Conservation (phyloP, 257 asterid genomes). For the Handroanthus guayacan region DNA sequence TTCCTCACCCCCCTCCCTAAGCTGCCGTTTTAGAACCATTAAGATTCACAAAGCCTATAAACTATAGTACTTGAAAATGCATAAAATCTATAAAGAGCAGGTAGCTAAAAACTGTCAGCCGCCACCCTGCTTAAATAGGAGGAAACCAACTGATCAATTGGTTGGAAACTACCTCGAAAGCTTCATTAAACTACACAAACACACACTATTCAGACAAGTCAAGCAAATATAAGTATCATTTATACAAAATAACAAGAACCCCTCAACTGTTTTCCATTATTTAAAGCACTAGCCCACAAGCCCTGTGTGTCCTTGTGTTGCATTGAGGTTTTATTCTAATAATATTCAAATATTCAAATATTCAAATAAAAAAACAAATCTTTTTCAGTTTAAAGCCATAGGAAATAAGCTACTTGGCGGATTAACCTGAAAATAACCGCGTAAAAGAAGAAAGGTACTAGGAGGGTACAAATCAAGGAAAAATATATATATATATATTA, state of each 20-base stretch:
- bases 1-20: slow-evolving; percentile 58
- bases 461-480: slow-evolving; percentile 24
- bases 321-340: slow-evolving; percentile 11
- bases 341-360: not conserved
- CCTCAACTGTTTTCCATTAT: slow-evolving; percentile 17
- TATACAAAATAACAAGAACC: slow-evolving; percentile 33
- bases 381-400: not conserved
- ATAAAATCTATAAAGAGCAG: slow-evolving; percentile 25
- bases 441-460: slow-evolving; percentile 38
- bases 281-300: slow-evolving; percentile 40
- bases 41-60: slow-evolving; percentile 30
- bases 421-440: slow-evolving; percentile 50
- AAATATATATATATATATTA: not conserved
- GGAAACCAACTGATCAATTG: not conserved
- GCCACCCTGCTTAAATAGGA: slow-evolving; percentile 36
- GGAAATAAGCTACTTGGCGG: slow-evolving; percentile 7
- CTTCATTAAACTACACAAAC: slow-evolving; percentile 42
- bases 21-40: slow-evolving; percentile 72
- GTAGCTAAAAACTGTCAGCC: slow-evolving; percentile 48
- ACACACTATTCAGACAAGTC: slow-evolving; percentile 48
- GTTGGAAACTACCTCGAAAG: slow-evolving; percentile 64
- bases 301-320: slow-evolving; percentile 43
- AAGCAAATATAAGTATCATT: slow-evolving; percentile 33
- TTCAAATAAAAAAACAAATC: not conserved
- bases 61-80: not conserved